These are phyloP conservation scores for Botrytis fabae DNA, from an alignment of 2,329 filamentous ascomycete genomes.

Conservation along the genomic window DNA sequence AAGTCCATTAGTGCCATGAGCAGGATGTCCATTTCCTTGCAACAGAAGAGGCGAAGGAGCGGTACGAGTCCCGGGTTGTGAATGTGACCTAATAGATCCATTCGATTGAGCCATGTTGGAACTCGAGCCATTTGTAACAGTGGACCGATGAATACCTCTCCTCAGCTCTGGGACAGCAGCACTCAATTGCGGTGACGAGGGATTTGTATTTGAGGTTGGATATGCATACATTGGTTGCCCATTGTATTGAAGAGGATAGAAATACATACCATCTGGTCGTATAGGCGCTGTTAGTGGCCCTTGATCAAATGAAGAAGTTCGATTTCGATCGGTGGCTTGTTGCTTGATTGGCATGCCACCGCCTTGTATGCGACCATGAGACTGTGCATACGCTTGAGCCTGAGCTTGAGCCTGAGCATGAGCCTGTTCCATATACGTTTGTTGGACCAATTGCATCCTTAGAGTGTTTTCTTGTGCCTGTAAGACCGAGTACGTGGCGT, in stretches of 20 bases:
- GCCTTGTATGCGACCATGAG: slow-evolving; percentile 40
- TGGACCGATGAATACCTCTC: slow-evolving; percentile 57
- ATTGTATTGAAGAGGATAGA: slow-evolving; percentile 48
- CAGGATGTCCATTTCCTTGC: slow-evolving; percentile 43
- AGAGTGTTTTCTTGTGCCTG: slow-evolving; percentile 50
- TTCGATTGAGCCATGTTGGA: slow-evolving; percentile 46
- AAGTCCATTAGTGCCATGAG: slow-evolving; percentile 39
- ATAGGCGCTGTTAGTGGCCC: slow-evolving; percentile 59
- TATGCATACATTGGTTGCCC: slow-evolving; percentile 50
- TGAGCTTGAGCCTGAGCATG: slow-evolving; percentile 45
- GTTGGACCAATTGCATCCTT: slow-evolving; percentile 50
- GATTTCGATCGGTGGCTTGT: slow-evolving; percentile 51
- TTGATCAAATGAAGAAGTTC: slow-evolving; percentile 64
- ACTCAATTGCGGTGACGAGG: slow-evolving; percentile 55
- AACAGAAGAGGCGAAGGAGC: slow-evolving; percentile 41
- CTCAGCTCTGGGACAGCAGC: slow-evolving; percentile 53
- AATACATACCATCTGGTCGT: slow-evolving; percentile 55
- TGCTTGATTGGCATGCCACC: slow-evolving; percentile 40
- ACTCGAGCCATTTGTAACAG: slow-evolving; percentile 51
- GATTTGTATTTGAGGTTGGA: slow-evolving; percentile 54
- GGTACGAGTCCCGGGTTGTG: slow-evolving; percentile 58
- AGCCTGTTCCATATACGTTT: slow-evolving; percentile 47
- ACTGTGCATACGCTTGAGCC: slow-evolving; percentile 45
- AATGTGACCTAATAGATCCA: slow-evolving; percentile 63
- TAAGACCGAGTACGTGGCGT: slow-evolving; percentile 41